phyloP scores from a whole-genome alignment of 73 alveolate species.

The Tetrahymena borealis region DNA sequence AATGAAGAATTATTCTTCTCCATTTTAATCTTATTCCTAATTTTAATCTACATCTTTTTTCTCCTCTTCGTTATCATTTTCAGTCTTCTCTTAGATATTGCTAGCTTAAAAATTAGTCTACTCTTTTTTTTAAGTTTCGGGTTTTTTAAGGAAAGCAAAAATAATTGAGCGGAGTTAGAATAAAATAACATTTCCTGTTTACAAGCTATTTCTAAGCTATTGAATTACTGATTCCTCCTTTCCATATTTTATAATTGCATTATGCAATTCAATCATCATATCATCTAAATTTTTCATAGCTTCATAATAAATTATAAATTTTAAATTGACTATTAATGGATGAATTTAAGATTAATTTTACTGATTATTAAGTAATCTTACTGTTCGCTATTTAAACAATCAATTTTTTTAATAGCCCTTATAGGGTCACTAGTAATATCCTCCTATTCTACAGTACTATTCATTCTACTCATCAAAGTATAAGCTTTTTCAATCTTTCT shows the following conservation, averaged over 20 bases:
- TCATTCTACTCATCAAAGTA: background rate
- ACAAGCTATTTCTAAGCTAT: background rate
- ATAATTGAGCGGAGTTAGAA: background rate
- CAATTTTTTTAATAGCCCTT: background rate
- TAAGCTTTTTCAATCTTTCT: background rate
- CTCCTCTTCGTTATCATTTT: background rate
- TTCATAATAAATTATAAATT: background rate
- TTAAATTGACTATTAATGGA: too few species aligned
- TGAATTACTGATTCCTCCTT: background rate
- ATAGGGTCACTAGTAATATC: background rate
- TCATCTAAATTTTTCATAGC: background rate
- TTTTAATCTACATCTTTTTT: background rate
- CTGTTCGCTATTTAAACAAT: background rate
- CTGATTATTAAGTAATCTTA: background rate
- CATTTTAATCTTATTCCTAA: background rate
- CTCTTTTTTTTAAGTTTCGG: background rate
- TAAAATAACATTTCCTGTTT: background rate
- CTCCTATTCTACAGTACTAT: background rate
- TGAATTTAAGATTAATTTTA: too few species aligned
- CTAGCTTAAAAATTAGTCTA: background rate
- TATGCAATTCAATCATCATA: background rate
- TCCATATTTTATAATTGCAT: background rate
- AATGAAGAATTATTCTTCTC: background rate
- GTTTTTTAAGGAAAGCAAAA: background rate
- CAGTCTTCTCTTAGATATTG: background rate